These are phyloP conservation scores for Pseudisothecium myosuroides DNA, from an alignment of 225 moss, liverwort and hornwort genomes.

Conservation along the genomic window DNA sequence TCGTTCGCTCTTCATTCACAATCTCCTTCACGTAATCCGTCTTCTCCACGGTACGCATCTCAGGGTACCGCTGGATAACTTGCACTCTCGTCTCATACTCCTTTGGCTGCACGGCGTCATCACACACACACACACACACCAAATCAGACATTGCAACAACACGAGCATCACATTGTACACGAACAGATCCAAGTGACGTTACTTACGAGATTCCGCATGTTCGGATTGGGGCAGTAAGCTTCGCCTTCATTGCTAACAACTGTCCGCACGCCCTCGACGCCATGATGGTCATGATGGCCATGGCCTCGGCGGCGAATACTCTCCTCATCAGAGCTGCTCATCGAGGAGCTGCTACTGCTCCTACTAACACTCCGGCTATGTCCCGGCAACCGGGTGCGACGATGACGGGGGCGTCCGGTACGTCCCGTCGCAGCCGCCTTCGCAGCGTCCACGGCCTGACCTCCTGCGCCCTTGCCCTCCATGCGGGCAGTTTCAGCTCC, in stretches of 20 bases:
- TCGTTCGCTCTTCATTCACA: slow-evolving; percentile 22
- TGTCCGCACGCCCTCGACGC: not conserved
- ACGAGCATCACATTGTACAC: not conserved
- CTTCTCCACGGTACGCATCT: slow-evolving; percentile 55
- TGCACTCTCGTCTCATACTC: slow-evolving; percentile 55
- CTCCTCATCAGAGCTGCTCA: slow-evolving; percentile 2
- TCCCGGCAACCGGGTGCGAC: not conserved
- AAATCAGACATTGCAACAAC: not conserved
- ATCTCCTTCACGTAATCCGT: slow-evolving; percentile 48
- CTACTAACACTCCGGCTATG: slow-evolving; percentile 4
- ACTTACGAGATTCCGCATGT: slow-evolving; percentile 3
- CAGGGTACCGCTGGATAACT: slow-evolving; percentile 43
- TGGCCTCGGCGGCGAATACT: not conserved
- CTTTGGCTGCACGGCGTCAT: slow-evolving; percentile 22
- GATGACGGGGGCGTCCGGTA: not conserved
- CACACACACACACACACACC: not conserved
- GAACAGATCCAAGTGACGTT: too few relatives aligned
- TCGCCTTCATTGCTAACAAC: slow-evolving; percentile 25
- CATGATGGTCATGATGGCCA: not conserved
- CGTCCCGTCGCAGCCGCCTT: slow-evolving; percentile 1
- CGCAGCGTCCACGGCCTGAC: slow-evolving; percentile 1
- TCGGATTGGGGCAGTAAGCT: slow-evolving; percentile 33
- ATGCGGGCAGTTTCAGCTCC: slow-evolving; percentile 1
- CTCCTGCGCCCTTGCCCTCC: slow-evolving; percentile 15
- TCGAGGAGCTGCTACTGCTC: not conserved